phyloP scores from a whole-genome alignment of 2,329 filamentous ascomycete genomes.

The Aspergillus thermomutatus region DNA sequence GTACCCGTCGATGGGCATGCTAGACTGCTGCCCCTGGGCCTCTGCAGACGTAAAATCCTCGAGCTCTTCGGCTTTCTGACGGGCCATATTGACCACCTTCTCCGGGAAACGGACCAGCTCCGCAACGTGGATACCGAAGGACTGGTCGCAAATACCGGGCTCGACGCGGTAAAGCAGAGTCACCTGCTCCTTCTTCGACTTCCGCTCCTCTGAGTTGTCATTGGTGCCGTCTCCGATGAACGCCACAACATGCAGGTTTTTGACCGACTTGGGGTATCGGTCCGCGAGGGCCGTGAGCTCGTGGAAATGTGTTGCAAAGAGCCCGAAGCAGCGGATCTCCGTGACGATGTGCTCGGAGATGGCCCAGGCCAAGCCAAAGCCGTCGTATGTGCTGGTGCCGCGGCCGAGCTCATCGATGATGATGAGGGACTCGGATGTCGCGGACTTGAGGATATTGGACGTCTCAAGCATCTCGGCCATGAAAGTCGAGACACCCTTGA shows the following conservation, averaged over 20 bases:
- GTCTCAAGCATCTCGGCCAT: conserved; percentile 99
- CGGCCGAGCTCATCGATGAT: conserved; percentile 98
- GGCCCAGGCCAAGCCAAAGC: conserved; percentile 97
- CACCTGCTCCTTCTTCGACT: conserved; percentile 70
- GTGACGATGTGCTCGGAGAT: conserved; percentile 97
- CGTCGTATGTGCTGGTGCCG: conserved; percentile 96
- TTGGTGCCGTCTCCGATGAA: conserved; percentile 67
- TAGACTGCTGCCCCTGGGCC: conserved; percentile 44
- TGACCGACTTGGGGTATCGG: conserved; percentile 73
- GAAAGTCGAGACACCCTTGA: conserved; percentile 97
- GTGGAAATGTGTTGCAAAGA: conserved; percentile 98
- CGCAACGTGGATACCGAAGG: conserved; percentile 96
- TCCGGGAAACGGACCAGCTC: conserved; percentile 94
- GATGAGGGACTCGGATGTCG: conserved; percentile 90
- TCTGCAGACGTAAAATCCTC: conserved; percentile 70
- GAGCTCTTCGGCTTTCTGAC: conserved; percentile 94
- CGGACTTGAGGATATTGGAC: conserved; percentile 95
- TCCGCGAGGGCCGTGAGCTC: conserved; percentile 90
- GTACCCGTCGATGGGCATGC: conserved; percentile 47
- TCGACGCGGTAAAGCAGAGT: conserved; percentile 96
- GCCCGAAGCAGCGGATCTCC: conserved; percentile 88
- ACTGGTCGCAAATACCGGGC: conserved; percentile 92
- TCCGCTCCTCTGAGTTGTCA: conserved; percentile 37
- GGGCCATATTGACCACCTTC: conserved; percentile 99
- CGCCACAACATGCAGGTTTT: conserved; percentile 92